Conservation (phyloP, 176 grass and related monocot genomes). For the Phyllostachys edulis region DNA sequence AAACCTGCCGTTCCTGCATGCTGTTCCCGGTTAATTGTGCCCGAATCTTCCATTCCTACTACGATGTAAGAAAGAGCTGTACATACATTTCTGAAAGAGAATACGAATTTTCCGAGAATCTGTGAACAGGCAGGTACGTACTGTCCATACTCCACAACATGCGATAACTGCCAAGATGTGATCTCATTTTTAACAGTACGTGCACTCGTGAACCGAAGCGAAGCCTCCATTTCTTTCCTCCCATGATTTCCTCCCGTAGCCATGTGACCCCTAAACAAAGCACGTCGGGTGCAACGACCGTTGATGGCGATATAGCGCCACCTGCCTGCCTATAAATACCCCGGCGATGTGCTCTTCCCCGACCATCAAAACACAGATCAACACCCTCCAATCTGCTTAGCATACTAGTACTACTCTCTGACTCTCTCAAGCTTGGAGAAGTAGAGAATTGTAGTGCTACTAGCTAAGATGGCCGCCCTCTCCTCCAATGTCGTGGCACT, state of each 20-base stretch:
- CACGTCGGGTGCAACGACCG: slow-evolving; percentile 50
- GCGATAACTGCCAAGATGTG: slow-evolving; percentile 17
- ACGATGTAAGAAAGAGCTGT: neutral
- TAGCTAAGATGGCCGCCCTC: neutral
- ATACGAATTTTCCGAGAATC: neutral
- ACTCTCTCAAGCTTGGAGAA: slow-evolving; percentile 1
- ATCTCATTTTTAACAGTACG: neutral
- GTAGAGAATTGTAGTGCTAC: neutral
- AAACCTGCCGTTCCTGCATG: neutral
- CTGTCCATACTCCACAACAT: neutral
- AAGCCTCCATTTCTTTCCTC: neutral
- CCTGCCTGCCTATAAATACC: slow-evolving; percentile 40
- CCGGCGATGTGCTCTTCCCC: slow-evolving; percentile 11
- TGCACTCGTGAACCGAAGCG: slow-evolving; percentile 8
- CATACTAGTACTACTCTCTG: neutral
- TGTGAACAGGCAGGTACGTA: neutral
- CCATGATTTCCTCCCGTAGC: slow-evolving; percentile 40
- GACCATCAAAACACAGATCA: slow-evolving; percentile 28
- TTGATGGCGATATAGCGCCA: slow-evolving; percentile 37
- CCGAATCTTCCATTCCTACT: neutral
- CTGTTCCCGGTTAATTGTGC: neutral
- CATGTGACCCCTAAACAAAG: slow-evolving; percentile 50
- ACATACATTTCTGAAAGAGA: neutral
- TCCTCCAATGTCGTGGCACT: neutral
- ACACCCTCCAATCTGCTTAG: slow-evolving; percentile 5